Evolutionary conservation across 495 filamentous ascomycete genomes (phyloP), one percentile per base, ranked within the genome.

Genomic region (Penicillium psychrofluorescens): DNA sequence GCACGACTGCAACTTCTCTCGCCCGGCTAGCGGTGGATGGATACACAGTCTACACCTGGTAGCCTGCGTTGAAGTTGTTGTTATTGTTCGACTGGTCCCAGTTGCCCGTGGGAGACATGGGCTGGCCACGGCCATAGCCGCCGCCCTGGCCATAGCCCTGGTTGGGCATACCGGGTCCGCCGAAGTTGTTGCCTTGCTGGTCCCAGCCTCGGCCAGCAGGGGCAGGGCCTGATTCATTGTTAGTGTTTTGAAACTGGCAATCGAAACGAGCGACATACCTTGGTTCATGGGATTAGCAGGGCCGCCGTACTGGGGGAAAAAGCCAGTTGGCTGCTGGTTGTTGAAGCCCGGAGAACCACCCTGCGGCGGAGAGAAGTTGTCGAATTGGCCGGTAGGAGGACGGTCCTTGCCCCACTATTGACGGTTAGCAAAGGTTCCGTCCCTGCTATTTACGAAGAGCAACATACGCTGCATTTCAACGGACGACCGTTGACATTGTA

Each of bases 401-500:
- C 94, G 92, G 68, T 98, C 92, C 71, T 98, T 98, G 66, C 92
- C 92, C 92, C 92, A 98, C 91, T 97, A 58, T 40, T 32, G 42
- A 46, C 6, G 14, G 49, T 72, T 51, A 70, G 62, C 43, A 43
- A 55, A 51, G 7, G 37, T 38, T 22, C 12, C 36, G 30, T 41
- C 22, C 4, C 22, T 22, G 22, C 22, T 0, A 22, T 2, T 9
- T 5, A n/a, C 28, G 27, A 38, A 27, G 36, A 29, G 11, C 40
- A 53, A 84, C 88, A 64, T 81, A 96, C 91, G 65, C 91, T 96
- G 77, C 92, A 99, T 76, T 99, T 99, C 55, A 99, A 64, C 40
- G 92, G 94, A 55, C 92, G 86, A 27, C 92, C 92, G 56, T 99
- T 95, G 53, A 99, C 92, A 57, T 95, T 92, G 65, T 95, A 96